A percentile compares a stretch with the other conserved stretches of the same genome.
Conservation (phyloP, 352 stramenopile genomes). For the Paralagenidium karlingii region DNA sequence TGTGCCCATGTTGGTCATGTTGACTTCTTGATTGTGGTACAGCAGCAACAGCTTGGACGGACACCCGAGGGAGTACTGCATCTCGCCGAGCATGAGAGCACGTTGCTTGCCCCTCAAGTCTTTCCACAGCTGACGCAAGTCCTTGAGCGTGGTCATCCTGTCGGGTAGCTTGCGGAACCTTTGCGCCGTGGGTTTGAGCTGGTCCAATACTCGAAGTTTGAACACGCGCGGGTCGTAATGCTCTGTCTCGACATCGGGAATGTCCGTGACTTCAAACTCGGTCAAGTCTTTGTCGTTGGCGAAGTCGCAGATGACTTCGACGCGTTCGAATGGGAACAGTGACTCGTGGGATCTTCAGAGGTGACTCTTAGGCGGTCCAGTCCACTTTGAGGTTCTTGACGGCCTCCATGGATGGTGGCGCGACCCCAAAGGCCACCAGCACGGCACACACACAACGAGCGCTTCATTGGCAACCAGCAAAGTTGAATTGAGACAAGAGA, state of each 20-base stretch:
- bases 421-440: no score
- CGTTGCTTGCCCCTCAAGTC: constrained; percentile 34
- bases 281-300: constrained; percentile 6
- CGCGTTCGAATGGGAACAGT: constrained; percentile 44
- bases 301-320: constrained; percentile 54
- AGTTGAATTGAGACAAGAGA: no score
- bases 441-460: no score
- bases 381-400: constrained; percentile 26
- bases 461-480: no score
- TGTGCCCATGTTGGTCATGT: constrained; percentile 28
- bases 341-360: constrained; percentile 19
- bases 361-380: constrained; percentile 17
- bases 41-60: constrained; percentile 26
- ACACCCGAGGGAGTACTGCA: constrained; percentile 27
- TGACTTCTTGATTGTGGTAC: constrained; percentile 37
- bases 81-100: constrained; percentile 36
- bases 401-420: no score
- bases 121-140: constrained; percentile 36
- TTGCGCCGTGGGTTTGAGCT: constrained; percentile 16
- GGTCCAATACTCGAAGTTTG: constrained; percentile 23
- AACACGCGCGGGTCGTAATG: constrained; percentile 41
- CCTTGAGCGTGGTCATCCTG: constrained; percentile 25
- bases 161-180: constrained; percentile 16
- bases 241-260: constrained; percentile 28
- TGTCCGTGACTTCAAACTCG: constrained; percentile 26